Percentiles rank a stretch among this genome's conserved stretches.
Evolutionary conservation across 2,329 filamentous ascomycete genomes (phyloP).

Genomic region (Volutella citrinella): DNA sequence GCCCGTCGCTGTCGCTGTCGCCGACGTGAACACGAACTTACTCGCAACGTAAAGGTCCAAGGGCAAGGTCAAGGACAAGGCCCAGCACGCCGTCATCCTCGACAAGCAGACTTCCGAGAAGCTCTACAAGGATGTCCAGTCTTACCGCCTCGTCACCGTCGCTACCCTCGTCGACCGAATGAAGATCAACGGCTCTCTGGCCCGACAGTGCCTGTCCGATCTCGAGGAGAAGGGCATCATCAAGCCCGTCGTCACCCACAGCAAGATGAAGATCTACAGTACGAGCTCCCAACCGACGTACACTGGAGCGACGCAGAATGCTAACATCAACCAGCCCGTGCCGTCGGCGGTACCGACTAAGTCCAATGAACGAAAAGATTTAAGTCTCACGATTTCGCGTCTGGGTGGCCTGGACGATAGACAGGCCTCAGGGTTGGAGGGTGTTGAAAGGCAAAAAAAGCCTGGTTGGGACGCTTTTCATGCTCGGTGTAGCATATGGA

Average conservation of each 20-base stretch:
- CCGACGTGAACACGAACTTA: too few relatives aligned
- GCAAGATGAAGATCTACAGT: constrained; percentile 98
- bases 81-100: constrained; percentile 97
- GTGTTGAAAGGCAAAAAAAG: constrained; percentile 32
- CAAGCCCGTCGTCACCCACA: constrained; percentile 95
- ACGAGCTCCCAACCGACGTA: constrained; percentile 33
- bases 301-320: constrained; percentile 5
- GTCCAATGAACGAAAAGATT: constrained; percentile 29
- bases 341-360: constrained; percentile 51
- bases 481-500: constrained; percentile 39
- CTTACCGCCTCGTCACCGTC: constrained; percentile 98
- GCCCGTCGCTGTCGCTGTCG: too few relatives aligned
- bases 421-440: constrained; percentile 33
- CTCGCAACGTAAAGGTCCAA: constrained; percentile 32
- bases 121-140: constrained; percentile 99
- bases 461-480: constrained; percentile 39
- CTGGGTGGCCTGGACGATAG: constrained; percentile 35
- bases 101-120: constrained; percentile 97
- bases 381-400: constrained; percentile 38
- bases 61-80: constrained; percentile 98
- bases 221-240: constrained; percentile 98
- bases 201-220: constrained; percentile 83
- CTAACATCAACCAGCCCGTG: constrained; percentile 51
- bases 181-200: constrained; percentile 99
- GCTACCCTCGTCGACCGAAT: constrained; percentile 98